Evolutionary conservation across 768 basidiomycete species (phyloP).

Genomic region (Tylopilus balloui): DNA sequence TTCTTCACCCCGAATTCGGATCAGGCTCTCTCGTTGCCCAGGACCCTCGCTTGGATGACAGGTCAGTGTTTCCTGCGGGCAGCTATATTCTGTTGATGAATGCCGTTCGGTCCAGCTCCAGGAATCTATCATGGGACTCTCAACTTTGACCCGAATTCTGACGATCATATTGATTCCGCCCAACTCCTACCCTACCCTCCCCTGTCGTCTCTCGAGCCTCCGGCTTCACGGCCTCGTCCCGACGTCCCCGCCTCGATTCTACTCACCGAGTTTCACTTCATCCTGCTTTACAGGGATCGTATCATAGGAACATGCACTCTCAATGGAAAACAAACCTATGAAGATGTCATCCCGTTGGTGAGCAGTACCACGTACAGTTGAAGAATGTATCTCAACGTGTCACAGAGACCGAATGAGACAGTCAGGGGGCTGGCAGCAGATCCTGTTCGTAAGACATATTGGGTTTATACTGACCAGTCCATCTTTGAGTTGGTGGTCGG

Average conservation of each 20-base stretch:
- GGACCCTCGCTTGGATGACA: constrained; percentile 86
- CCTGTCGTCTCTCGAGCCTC: constrained; percentile 27
- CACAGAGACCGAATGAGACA: constrained; percentile 69
- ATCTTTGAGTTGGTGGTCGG: constrained; percentile 81
- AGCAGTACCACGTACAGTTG: constrained; percentile 21
- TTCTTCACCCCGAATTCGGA: constrained; percentile 71
- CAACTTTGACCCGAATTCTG: constrained; percentile 61
- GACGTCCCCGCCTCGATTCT: constrained; percentile 70
- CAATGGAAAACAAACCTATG: constrained; percentile 77
- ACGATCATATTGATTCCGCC: constrained; percentile 73
- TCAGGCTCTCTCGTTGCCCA: constrained; percentile 66
- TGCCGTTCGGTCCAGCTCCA: constrained; percentile 46
- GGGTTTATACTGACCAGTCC: constrained; percentile 88
- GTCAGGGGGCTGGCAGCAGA: constrained; percentile 78
- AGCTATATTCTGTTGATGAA: constrained; percentile 2
- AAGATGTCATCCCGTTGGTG: constrained; percentile 80
- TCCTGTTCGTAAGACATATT: constrained; percentile 84
- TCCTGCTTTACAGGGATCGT: constrained; percentile 77
- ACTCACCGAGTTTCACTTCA: constrained; percentile 89
- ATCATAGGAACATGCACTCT: constrained; percentile 75
- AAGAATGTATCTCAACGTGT: constrained; percentile 4
- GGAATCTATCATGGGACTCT: constrained; percentile 86
- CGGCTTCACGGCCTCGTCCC: constrained; percentile 13
- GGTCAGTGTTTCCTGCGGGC: constrained; percentile 40
- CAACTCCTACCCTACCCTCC: constrained; percentile 76